These are phyloP conservation scores for Sutorius australiensis DNA, from an alignment of 768 basidiomycete genomes.

Conservation along the genomic window DNA sequence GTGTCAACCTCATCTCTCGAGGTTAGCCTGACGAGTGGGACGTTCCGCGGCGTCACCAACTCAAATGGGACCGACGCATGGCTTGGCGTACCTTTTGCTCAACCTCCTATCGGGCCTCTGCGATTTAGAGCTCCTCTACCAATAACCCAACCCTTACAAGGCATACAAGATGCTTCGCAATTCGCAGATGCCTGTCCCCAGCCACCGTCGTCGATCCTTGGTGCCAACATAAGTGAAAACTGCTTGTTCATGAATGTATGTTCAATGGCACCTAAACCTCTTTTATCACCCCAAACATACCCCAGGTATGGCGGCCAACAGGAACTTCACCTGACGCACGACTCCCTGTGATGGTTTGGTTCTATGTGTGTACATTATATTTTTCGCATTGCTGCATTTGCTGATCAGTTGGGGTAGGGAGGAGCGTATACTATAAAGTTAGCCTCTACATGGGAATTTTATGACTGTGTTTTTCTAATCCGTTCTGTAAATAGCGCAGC, in stretches of 20 bases:
- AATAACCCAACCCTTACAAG: constrained; percentile 31
- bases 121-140: constrained; percentile 55
- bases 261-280: background rate
- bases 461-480: background rate
- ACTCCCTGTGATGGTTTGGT: constrained; percentile 21
- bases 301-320: constrained; percentile 18
- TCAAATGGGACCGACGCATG: constrained; percentile 49
- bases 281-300: background rate
- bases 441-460: background rate
- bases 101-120: constrained; percentile 51
- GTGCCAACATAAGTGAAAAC: constrained; percentile 48
- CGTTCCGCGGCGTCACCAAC: constrained; percentile 43
- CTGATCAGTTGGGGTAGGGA: constrained; percentile 2
- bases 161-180: constrained; percentile 39
- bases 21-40: constrained; percentile 40
- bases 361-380: constrained; percentile 15
- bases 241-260: constrained; percentile 52
- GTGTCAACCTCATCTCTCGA: constrained; percentile 19
- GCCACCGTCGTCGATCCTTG: constrained; percentile 32
- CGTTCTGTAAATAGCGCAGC: constrained; percentile 6
- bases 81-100: constrained; percentile 59
- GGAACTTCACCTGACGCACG: constrained; percentile 1
- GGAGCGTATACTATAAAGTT: constrained; percentile 16
- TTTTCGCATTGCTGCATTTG: background rate
- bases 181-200: constrained; percentile 61